Conservation (phyloP, 192 early-diverging fungal genomes). For the Linderina pennispora region DNA sequence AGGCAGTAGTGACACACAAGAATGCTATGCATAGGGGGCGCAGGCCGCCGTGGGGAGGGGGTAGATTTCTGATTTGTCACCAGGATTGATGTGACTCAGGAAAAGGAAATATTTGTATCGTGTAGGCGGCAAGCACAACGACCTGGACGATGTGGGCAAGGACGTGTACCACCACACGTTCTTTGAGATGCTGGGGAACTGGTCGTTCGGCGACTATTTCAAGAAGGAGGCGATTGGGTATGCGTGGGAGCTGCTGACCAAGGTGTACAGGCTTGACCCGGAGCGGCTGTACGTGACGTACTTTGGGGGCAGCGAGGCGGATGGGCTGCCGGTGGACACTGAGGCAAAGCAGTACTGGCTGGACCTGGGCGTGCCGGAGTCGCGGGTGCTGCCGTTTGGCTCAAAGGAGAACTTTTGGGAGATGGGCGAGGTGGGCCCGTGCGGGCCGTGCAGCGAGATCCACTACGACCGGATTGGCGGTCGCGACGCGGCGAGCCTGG, state of each 20-base stretch:
- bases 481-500: constrained; percentile 79
- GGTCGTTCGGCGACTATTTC: constrained; percentile 99
- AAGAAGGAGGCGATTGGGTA: constrained; percentile 90
- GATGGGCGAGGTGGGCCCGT: constrained; percentile 97
- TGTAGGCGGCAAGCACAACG: constrained; percentile 95
- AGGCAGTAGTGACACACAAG: too few relatives aligned
- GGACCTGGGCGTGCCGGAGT: constrained; percentile 76
- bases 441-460: constrained; percentile 97
- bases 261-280: constrained; percentile 71
- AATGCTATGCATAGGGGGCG: too few relatives aligned
- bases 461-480: constrained; percentile 97
- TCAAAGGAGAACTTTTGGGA: constrained; percentile 99
- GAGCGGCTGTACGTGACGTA: constrained; percentile 95
- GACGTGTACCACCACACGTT: constrained; percentile 99
- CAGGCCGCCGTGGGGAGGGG: too few relatives aligned
- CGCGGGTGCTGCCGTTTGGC: constrained; percentile 80
- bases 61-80: too few relatives aligned
- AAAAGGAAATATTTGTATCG: too few relatives aligned
- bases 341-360: constrained; percentile 93
- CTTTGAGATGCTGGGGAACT: constrained; percentile 99
- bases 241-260: constrained; percentile 90
- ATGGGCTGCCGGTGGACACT: constrained; percentile 75
- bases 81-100: too few relatives aligned
- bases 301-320: constrained; percentile 83
- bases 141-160: constrained; percentile 97